A percentile compares a stretch with the other conserved stretches of the same genome.
Evolutionary conservation across 106 monocot genomes (phyloP).

Genomic region (Dactylorhiza incarnata): DNA sequence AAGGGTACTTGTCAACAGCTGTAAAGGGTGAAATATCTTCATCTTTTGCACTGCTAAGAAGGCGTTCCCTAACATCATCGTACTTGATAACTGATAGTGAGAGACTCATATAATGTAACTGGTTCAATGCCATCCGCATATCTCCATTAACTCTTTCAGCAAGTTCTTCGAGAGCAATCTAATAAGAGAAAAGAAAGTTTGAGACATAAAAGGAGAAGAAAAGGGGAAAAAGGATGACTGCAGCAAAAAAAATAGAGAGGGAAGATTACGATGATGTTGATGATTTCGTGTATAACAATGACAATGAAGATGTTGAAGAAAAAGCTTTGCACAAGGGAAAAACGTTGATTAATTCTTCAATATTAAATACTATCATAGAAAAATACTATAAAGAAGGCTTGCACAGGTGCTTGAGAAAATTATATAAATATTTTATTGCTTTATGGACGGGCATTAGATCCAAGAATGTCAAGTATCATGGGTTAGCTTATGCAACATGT

Average conservation of each 20-base stretch:
- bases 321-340: background rate
- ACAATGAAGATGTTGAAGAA: background rate
- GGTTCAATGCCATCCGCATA: constrained; percentile 95
- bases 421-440: background rate
- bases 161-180: constrained; percentile 93
- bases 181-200: constrained; percentile 1
- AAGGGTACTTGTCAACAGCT: constrained; percentile 92
- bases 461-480: background rate
- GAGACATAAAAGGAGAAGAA: background rate
- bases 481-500: background rate
- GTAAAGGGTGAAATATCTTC: constrained; percentile 98
- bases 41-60: constrained; percentile 83
- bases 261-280: background rate
- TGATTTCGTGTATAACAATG: background rate
- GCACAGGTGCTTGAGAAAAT: background rate
- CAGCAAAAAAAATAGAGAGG: background rate
- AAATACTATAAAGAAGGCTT: background rate
- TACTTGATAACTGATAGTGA: constrained; percentile 73
- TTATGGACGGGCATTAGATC: background rate
- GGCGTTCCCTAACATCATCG: constrained; percentile 80
- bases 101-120: constrained; percentile 96
- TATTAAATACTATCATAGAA: background rate
- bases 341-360: background rate
- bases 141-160: constrained; percentile 92
- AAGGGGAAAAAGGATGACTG: background rate